Conservation (phyloP, 2,329 filamentous ascomycete species). For the Exophiala calicioides region DNA sequence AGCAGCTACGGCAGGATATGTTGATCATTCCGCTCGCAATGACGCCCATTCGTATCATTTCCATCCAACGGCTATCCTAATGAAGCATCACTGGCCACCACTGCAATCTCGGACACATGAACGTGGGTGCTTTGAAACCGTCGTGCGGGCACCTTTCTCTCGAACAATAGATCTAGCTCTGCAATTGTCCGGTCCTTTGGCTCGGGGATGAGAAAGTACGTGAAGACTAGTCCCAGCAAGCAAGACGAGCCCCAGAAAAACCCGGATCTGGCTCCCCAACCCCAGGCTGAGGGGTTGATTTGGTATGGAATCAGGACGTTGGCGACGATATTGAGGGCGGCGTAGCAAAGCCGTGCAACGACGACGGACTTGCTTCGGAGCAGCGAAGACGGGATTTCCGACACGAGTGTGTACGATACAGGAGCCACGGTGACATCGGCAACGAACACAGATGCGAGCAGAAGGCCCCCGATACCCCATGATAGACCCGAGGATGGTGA, state of each 20-base stretch:
- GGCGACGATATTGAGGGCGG: slow-evolving; percentile 50
- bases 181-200: no score
- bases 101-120: no score
- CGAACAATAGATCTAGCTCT: no score
- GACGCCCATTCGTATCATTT: no score
- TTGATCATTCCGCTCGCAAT: no score
- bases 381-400: slow-evolving; percentile 56
- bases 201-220: slow-evolving; percentile 40
- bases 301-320: slow-evolving; percentile 31
- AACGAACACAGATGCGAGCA: slow-evolving; percentile 56
- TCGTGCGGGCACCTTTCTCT: no score
- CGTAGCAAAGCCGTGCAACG: slow-evolving; percentile 54
- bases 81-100: no score
- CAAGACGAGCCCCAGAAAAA: slow-evolving; percentile 41
- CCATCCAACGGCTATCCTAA: no score
- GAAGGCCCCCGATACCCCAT: slow-evolving; percentile 45
- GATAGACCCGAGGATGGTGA: slow-evolving; percentile 29
- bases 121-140: no score
- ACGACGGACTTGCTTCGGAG: slow-evolving; percentile 59
- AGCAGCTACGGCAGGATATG: no score
- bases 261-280: slow-evolving; percentile 36
- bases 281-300: slow-evolving; percentile 42
- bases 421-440: slow-evolving; percentile 58
- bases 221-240: slow-evolving; percentile 37
- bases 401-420: slow-evolving; percentile 54